These are phyloP conservation scores for Coemansia sp. DNA, from an alignment of 192 early-diverging fungal genomes.

Conservation along the genomic window DNA sequence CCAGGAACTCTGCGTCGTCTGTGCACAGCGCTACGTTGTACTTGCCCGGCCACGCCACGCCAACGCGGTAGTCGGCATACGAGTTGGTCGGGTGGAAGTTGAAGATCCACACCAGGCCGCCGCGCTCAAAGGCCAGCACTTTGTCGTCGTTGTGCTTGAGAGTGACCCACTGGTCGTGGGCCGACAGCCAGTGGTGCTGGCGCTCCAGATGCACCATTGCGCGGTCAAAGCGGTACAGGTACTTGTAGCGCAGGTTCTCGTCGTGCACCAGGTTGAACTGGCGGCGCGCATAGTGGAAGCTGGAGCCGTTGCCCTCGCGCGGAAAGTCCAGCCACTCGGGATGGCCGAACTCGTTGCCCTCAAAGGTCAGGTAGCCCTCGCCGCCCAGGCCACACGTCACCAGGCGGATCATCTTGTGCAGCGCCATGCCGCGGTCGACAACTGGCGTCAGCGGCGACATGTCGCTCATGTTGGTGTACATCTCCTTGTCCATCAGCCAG, in stretches of 20 bases:
- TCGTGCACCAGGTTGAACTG: conserved; percentile 97
- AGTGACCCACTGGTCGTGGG: conserved; percentile 79
- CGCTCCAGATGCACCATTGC: conserved; percentile 80
- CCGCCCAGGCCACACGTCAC: conserved; percentile 89
- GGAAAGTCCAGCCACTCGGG: conserved; percentile 99
- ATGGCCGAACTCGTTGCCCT: conserved; percentile 98
- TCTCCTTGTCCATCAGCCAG: conserved; percentile 99
- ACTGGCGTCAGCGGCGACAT: conserved; percentile 76
- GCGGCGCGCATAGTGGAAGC: conserved; percentile 91
- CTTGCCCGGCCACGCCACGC: conserved; percentile 65
- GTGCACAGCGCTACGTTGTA: conserved; percentile 77
- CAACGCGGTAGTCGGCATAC: conserved; percentile 87
- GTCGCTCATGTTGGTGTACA: conserved; percentile 95
- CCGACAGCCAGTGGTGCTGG: conserved; percentile 67
- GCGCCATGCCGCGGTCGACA: conserved; percentile 89
- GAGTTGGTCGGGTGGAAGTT: conserved; percentile 89
- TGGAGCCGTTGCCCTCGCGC: conserved; percentile 83
- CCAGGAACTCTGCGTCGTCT: conserved; percentile 75
- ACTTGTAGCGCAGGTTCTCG: conserved; percentile 83
- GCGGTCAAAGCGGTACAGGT: conserved; percentile 85
- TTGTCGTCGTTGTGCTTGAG: conserved; percentile 92
- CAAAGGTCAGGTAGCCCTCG: conserved; percentile 95
- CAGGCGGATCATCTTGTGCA: conserved; percentile 96
- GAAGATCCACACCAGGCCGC: conserved; percentile 86
- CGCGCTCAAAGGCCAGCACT: conserved; percentile 90